Evolutionary conservation across 805 yeast species (phyloP), one percentile per base, ranked within the genome.

Genomic region (Nakazawaea holstii): DNA sequence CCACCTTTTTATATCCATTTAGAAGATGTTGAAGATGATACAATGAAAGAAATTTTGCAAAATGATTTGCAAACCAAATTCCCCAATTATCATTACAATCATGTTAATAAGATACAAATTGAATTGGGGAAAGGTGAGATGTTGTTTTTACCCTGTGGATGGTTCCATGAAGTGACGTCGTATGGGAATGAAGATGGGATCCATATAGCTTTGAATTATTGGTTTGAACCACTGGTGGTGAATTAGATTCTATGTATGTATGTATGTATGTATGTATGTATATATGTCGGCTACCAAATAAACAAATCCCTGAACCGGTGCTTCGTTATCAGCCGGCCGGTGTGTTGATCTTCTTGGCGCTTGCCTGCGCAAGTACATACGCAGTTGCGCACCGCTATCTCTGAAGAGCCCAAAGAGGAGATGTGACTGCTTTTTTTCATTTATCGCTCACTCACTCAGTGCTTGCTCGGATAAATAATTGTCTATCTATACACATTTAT

Each of bases 151-250:
- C 92, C 92, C 0, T 76, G 86, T 1, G 90, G 92, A 2, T 85
- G 91, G 91, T 85, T 85, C 56, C 92, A 85, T 59, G 92, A 85
- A 59, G 92, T 85, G 2, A 76, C 87, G 1, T 81, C 87, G 8
- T 82, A 69, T 59, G 82, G 83, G 2, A 38, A 50, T 13, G 41
- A 39, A 1, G 59, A 54, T 13, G 58, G 57, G 28, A 63, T 70
- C 2, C 92, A 85, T 55, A 68, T 77, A 32, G 90, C 91, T 0
- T 55, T 84, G 9, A 85, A 85, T 58, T 85, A 84, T 62, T 85
- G 92, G 92, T 83, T 78, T 58, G 69, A 78, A 7, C 88, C 91
- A 5, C 88, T 89, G 0, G 71, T 72, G 39, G 70, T 69, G 0
- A 44, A 49, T 17, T 4, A n/a, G n/a, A n/a, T n/a, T n/a, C n/a